phyloP scores from a whole-genome alignment of 140 eudicot species.

The Flaveria floridana region DNA sequence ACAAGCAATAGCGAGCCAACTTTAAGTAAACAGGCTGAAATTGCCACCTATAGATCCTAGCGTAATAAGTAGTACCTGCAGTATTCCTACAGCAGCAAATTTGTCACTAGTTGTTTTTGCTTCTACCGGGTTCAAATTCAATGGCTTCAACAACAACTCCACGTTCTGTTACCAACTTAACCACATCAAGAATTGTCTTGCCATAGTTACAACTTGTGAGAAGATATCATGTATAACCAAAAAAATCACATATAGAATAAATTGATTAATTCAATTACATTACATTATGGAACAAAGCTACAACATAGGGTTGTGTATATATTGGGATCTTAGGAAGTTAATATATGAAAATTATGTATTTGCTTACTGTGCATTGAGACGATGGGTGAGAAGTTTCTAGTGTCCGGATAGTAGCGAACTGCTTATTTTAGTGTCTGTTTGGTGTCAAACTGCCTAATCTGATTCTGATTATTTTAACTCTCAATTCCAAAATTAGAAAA shows the following conservation, averaged over 20 bases:
- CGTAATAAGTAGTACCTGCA: constrained; percentile 59
- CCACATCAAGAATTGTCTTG: constrained; percentile 1
- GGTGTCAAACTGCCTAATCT: too few relatives aligned
- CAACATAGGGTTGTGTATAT: not conserved
- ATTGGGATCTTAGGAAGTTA: not conserved
- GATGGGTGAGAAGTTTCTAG: not conserved
- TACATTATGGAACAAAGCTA: constrained; percentile 1
- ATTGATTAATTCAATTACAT: not conserved
- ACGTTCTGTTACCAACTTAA: constrained; percentile 52
- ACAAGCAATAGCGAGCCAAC: not conserved
- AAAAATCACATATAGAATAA: not conserved
- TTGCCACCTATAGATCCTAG: not conserved
- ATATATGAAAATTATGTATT: not conserved
- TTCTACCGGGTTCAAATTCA: constrained; percentile 55
- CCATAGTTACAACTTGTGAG: constrained; percentile 7
- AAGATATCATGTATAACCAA: not conserved
- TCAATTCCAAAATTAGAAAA: too few relatives aligned
- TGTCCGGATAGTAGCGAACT: too few relatives aligned
- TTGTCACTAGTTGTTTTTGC: constrained; percentile 71
- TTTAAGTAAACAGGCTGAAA: not conserved
- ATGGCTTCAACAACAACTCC: constrained; percentile 59
- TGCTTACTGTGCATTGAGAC: not conserved
- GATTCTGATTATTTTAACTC: too few relatives aligned
- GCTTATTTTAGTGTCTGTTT: too few relatives aligned
- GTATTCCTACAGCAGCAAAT: constrained; percentile 96